A percentile compares a stretch with the other conserved stretches of the same genome.
phyloP scores from a whole-genome alignment of 2,329 filamentous ascomycete species.

The Trichoderma sp. region DNA sequence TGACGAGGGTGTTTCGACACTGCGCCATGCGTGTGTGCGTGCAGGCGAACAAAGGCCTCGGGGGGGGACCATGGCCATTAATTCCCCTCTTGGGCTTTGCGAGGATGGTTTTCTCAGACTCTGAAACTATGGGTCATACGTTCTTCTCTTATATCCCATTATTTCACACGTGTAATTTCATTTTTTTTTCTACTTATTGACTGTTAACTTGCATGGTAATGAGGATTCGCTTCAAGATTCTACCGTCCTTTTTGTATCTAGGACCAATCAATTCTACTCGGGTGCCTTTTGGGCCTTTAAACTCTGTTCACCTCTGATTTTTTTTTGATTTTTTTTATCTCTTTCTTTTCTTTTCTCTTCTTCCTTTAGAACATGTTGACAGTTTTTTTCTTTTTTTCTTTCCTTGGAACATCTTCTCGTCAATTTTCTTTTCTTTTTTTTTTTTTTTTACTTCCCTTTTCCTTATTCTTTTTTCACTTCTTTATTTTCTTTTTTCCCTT shows the following conservation, averaged over 20 bases:
- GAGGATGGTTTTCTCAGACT: conserved; percentile 17
- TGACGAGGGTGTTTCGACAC: conserved; percentile 5
- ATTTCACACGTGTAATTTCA: conserved; percentile 26
- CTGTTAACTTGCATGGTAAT: conserved; percentile 21
- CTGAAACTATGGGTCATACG: conserved; percentile 18
- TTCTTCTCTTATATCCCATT: conserved; percentile 24
- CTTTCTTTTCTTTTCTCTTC: neutral
- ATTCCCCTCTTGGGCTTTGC: conserved; percentile 6
- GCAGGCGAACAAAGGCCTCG: conserved; percentile 13
- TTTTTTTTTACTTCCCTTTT: neutral
- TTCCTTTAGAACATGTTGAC: neutral
- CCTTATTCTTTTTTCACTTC: too few relatives aligned
- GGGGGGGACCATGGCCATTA: neutral
- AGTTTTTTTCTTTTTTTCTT: neutral
- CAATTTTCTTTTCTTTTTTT: neutral
- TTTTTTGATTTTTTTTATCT: neutral
- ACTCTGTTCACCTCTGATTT: neutral
- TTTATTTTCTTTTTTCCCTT: neutral
- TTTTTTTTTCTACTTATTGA: conserved; percentile 22
- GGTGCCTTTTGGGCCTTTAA: neutral
- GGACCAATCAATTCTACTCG: conserved; percentile 16
- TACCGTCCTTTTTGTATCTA: conserved; percentile 17
- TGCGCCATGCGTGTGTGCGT: conserved; percentile 20
- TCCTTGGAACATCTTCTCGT: neutral
- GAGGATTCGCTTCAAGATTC: conserved; percentile 14